Base-by-base conservation (phyloP, 2,329 filamentous ascomycete genomes). In the Zelopaecilomyces penicillatus region DNA sequence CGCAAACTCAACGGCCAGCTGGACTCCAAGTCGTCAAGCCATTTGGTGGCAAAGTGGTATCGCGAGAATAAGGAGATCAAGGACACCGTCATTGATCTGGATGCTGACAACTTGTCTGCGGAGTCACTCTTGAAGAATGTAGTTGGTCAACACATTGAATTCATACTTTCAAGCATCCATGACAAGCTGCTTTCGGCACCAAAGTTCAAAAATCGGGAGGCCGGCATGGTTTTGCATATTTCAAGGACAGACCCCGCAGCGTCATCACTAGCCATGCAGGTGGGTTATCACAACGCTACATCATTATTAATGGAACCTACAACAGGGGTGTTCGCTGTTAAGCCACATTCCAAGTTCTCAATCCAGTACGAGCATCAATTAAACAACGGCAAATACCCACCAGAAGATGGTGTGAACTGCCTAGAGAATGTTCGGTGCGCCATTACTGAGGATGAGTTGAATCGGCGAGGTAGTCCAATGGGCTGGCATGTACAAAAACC, bases 41-140 rank as follows among this genome's bases (percentile, higher is more conserved):
- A 64, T 39, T 60, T 93, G 38, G 73, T 69, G 3, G 66, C 83
- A 34, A 82, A 87, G 52, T 98, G 93, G 91, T 89, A 94, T 62
- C 81, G 87, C 46, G 83, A 91, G 57, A 83, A 82, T 50, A 82
- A 84, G 54, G 85, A 91, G 59, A 78, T 89, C 35, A 75, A 77
- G 50, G 78, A 84, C 45, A 67, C 71, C n/a, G 66, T 78, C n/a
- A 73, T 96, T 29, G 61, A 73, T 2, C 71, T 95, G 31, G 76
- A 94, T 57, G 68, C 75, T 38, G 68, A 76, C 36, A 68, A 75
- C 9, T 71, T 97, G 26, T 93, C 85, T 3, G 75, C 86, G 41
- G 87, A 95, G 58, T 60, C 68, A 5, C 75, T 95, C 3, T 65
- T 98, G 37, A 83, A 83, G 54, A 74, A 75, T 31, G 80, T 90